Evolutionary conservation across 2,329 filamentous ascomycete species (phyloP).

Genomic region (Talaromyces sp.): DNA sequence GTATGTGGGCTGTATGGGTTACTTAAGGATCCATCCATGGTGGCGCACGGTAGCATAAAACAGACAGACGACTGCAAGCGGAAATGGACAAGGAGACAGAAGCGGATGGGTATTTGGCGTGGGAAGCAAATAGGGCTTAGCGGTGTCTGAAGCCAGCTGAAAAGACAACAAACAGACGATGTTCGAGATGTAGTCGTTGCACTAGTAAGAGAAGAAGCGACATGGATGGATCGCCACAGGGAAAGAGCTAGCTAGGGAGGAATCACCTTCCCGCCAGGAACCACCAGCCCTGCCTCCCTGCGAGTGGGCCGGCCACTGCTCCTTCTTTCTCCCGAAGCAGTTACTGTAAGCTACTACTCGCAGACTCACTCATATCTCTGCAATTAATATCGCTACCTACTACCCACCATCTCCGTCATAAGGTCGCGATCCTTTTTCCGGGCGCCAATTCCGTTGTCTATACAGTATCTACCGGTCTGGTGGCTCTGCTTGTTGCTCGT

Average conservation of each 20-base stretch:
- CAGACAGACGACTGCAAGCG: slow-evolving; percentile 8
- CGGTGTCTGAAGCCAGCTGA: slow-evolving; percentile 15
- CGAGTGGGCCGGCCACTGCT: background rate
- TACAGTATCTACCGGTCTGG: background rate
- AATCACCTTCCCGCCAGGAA: slow-evolving; percentile 13
- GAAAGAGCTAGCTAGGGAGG: background rate
- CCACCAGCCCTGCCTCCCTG: slow-evolving; percentile 10
- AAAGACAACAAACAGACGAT: background rate
- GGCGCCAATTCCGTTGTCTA: background rate
- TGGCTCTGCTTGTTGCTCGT: background rate
- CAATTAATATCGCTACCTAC: background rate
- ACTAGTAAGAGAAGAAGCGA: background rate
- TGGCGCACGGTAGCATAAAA: slow-evolving; percentile 8
- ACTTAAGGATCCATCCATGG: slow-evolving; percentile 5
- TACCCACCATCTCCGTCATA: background rate
- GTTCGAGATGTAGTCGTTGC: background rate
- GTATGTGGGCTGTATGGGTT: background rate
- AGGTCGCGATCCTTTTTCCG: background rate
- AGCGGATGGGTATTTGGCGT: slow-evolving; percentile 3
- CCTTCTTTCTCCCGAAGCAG: background rate
- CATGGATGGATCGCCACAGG: slow-evolving; percentile 8
- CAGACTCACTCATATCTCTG: no score
- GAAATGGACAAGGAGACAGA: background rate
- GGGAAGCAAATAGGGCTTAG: background rate
- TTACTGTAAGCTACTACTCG: no score